Base-by-base conservation (phyloP, 2,329 filamentous ascomycete genomes). In the Aspergillus pseudoterreus region DNA sequence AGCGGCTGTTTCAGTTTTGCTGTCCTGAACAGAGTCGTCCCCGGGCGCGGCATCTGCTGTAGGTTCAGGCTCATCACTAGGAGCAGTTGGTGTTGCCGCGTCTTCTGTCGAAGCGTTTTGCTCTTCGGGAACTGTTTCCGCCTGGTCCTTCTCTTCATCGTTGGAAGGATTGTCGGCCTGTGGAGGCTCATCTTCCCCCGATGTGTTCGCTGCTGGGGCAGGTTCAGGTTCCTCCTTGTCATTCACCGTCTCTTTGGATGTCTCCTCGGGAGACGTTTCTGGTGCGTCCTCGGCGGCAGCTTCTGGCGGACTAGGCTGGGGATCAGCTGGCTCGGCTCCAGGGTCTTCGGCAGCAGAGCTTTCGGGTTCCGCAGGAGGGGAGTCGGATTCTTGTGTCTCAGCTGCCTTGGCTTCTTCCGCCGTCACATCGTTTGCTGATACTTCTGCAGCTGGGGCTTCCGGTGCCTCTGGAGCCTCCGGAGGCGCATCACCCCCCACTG, bases 1-100 rank as follows among this genome's bases (percentile, higher is more conserved):
- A 35, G 56, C 43, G 22, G 60, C 50, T 30, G 56, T 38, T 38
- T 55, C 45, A 21, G 51, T 39, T 52, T 49, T 35, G 4, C 9
- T 12, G 22, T 54, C 50, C 2, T 30, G 32, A 43, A 30, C 27
- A 21, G 15, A 35, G 9, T 44, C 12, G 9, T 56, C 51, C 38
- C 55, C 53, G 12, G 39, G 22, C 2, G 44, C 50, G n/a, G 21
- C 50, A n/a, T 44, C 45, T 4, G 41, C 21, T 39, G 50, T 51
- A 27, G 43, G 21, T 30, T 44, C 43, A 24, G 43, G 14, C 24
- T 3, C 6, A 27, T 43, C 14, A 22, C 12, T 6, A 48, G 47
- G 36, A 35, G 36, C 24, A 12, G 45, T 46, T 6, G 46, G 33
- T 14, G 45, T 32, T 6, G 45, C 24, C 6, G 11, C 12, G 12